Conservation (phyloP, 129 eudicot species). For the Flaveria trinervia region DNA sequence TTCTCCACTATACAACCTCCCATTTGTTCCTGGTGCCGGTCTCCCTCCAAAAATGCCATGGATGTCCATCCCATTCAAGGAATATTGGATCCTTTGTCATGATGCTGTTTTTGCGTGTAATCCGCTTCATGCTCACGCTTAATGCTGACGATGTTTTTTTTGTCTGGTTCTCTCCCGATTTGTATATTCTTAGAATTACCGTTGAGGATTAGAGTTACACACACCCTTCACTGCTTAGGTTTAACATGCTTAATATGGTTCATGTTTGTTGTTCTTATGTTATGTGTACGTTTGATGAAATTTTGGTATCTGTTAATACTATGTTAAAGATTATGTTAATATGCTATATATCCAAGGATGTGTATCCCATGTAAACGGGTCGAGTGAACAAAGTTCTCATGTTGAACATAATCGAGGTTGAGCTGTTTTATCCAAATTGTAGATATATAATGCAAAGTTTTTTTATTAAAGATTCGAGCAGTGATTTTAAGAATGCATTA, state of each 20-base stretch:
- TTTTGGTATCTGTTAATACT: slow-evolving; percentile 20
- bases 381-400: neutral
- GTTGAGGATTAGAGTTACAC: slow-evolving; percentile 7
- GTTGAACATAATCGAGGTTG: neutral
- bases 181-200: slow-evolving; percentile 32
- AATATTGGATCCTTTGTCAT: slow-evolving; percentile 78
- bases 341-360: neutral
- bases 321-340: slow-evolving; percentile 1
- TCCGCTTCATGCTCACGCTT: slow-evolving; percentile 10
- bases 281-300: slow-evolving; percentile 22
- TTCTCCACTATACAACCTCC: slow-evolving; percentile 46
- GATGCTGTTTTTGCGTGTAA: slow-evolving; percentile 67
- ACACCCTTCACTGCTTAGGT: slow-evolving; percentile 11
- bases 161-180: neutral
- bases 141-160: neutral
- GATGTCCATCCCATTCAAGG: slow-evolving; percentile 65
- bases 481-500: neutral
- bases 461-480: neutral
- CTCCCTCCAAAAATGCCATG: slow-evolving; percentile 69
- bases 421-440: neutral
- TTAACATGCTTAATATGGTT: slow-evolving; percentile 19
- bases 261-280: neutral
- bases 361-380: neutral
- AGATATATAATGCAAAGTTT: neutral
- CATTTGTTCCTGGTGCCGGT: slow-evolving; percentile 39